phyloP scores from a whole-genome alignment of 1,139 yeast species.

The Saccharomyces hybrid region DNA sequence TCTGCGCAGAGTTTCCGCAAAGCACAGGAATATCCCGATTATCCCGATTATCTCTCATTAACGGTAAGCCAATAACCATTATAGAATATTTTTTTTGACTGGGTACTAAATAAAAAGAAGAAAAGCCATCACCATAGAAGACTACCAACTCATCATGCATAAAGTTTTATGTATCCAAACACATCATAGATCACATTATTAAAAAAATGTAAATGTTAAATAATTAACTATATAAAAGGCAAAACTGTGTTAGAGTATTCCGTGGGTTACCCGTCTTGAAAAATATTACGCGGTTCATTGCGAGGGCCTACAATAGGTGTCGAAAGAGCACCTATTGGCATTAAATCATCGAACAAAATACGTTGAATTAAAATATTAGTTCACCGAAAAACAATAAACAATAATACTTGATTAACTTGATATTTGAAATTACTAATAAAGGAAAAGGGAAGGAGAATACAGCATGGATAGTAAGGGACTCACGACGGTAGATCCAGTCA shows the following conservation, averaged over 20 bases:
- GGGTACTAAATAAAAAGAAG: not conserved
- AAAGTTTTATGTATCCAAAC: not conserved
- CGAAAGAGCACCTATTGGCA: not conserved
- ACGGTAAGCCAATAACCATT: not conserved
- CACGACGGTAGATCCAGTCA: slow-evolving; percentile 60
- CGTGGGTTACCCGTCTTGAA: not conserved
- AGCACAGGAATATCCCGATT: not conserved
- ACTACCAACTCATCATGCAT: not conserved
- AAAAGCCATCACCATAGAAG: not conserved
- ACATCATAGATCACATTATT: not conserved
- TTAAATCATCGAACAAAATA: not conserved
- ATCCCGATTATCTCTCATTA: not conserved
- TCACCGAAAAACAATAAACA: not conserved
- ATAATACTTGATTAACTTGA: not conserved
- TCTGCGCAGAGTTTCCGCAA: not conserved
- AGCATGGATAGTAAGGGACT: not conserved
- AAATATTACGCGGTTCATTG: not conserved
- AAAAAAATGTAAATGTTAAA: not conserved
- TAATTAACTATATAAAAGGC: not conserved
- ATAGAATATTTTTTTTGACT: not conserved
- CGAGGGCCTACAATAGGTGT: not conserved
- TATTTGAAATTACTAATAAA: not conserved
- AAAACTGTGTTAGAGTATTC: not conserved
- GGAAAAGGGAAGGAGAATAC: not conserved
- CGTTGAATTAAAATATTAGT: not conserved